These are phyloP conservation scores for Ormosia emarginata DNA, from an alignment of 306 rosid species.

Conservation along the genomic window DNA sequence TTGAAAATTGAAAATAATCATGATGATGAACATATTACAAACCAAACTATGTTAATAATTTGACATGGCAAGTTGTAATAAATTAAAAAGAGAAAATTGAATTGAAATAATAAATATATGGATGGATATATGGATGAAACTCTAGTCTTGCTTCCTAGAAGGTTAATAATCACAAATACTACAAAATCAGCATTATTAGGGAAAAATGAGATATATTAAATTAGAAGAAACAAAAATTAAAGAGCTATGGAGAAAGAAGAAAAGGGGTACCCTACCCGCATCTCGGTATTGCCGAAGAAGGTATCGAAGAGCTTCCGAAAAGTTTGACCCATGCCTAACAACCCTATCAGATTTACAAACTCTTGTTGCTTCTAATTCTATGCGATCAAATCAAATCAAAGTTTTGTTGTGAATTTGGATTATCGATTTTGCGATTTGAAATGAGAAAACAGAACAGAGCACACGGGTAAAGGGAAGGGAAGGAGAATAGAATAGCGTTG, in stretches of 20 bases:
- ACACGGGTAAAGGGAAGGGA: too few species aligned
- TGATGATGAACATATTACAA: not conserved
- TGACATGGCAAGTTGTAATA: not conserved
- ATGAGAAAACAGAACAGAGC: too few species aligned
- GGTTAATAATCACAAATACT: not conserved
- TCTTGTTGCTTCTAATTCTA: too few species aligned
- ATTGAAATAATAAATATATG: not conserved
- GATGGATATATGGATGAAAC: not conserved
- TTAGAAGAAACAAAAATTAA: not conserved
- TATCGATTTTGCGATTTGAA: too few species aligned
- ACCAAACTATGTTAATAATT: not conserved
- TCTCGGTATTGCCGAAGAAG: slow-evolving; percentile 54
- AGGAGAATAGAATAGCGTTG: too few species aligned
- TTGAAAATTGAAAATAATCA: not conserved
- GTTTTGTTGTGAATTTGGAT: too few species aligned
- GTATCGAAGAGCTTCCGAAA: slow-evolving; percentile 56
- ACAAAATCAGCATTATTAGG: not conserved
- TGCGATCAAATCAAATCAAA: too few species aligned
- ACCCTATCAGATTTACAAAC: too few species aligned
- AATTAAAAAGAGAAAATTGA: not conserved
- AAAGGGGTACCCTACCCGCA: slow-evolving; percentile 32
- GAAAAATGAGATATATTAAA: not conserved
- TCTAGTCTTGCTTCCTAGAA: not conserved
- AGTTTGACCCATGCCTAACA: slow-evolving; percentile 48
- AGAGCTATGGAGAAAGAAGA: not conserved